Base-by-base conservation (phyloP, 1,139 yeast species). In the Taiozyma sp. region DNA sequence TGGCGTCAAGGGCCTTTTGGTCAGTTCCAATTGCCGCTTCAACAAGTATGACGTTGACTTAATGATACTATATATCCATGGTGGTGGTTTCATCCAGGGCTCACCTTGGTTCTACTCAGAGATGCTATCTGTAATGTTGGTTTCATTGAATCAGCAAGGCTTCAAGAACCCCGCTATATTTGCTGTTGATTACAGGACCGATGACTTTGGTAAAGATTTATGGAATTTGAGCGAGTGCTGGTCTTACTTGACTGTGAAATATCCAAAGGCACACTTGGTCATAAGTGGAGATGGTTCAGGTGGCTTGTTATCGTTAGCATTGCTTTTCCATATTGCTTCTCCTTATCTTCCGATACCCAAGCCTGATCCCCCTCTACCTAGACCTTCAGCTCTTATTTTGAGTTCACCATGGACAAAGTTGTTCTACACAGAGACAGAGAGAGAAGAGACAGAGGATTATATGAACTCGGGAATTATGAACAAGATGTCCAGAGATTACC, bases 241-340 rank as follows among this genome's bases (percentile, higher is more conserved):
- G 72, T 54, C 58, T 16, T 59, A 65, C 43, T 49, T 72, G 14
- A 43, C 51, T 5, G 38, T 53, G 2, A 52, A 51, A 10, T 52
- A 54, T 38, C 68, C 67, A 0, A 47, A 55, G 1, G 61, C 75
- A 1, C 64, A 64, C 39, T 47, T 64, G 4, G 61, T 70, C 3
- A 48, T 73, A 10, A 57, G 65, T 46, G 80, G 80, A 0, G 78
- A 75, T 54, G 70, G 77, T 3, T 63, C 70, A 12, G 80, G 80
- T 3, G 79, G 75, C 1, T 71, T 71, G 8, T 54, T 73, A 39
- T 65, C 65, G 4, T 54, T 74, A 48, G 63, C 72, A n/a, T 57
- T 72, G 49, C 48, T 74, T 48, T 62, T 74, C 22, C 70, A 69
- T 47, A 58, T 65, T 19, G 67, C 65, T 7, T 51, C 58, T 10